phyloP scores from a whole-genome alignment of 1,139 yeast species.

The Ogataea hybrid region DNA sequence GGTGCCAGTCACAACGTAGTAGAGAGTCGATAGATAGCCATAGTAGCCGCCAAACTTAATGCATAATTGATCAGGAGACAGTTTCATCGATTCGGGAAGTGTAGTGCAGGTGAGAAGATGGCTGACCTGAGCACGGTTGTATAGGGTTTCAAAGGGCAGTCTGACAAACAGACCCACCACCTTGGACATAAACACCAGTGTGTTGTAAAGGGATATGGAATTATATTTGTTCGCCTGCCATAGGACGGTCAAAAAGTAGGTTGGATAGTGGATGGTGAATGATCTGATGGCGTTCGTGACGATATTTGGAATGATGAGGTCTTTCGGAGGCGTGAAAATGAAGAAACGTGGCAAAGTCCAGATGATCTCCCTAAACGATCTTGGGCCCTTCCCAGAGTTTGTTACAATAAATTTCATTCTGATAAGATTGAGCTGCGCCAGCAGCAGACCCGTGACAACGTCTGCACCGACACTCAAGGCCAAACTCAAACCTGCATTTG shows the following conservation, averaged over 20 bases:
- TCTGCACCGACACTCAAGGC: conserved; percentile 69
- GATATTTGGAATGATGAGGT: conserved; percentile 51
- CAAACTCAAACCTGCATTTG: conserved; percentile 70
- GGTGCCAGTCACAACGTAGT: conserved; percentile 43
- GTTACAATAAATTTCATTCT: conserved; percentile 77
- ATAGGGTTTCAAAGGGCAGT: conserved; percentile 83
- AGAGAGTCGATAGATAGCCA: conserved; percentile 51
- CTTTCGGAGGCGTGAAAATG: conserved; percentile 48
- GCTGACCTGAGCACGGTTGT: conserved; percentile 78
- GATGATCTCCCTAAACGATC: conserved; percentile 39
- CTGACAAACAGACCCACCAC: conserved; percentile 71
- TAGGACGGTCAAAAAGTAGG: conserved; percentile 62
- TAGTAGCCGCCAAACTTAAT: conserved; percentile 52
- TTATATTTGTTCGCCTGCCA: conserved; percentile 70
- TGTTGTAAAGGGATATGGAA: conserved; percentile 60
- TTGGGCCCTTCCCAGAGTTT: conserved; percentile 37
- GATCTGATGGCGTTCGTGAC: conserved; percentile 63
- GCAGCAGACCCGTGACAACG: conserved; percentile 68
- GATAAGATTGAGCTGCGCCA: conserved; percentile 81
- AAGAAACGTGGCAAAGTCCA: conserved; percentile 40
- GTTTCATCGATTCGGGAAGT: conserved; percentile 30
- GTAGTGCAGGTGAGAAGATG: conserved; percentile 44
- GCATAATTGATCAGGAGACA: conserved; percentile 45
- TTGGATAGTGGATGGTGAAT: conserved; percentile 67
- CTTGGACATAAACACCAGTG: conserved; percentile 46